Base-by-base conservation (phyloP, 164 flowering plant species). In the Magnolia officinalis region DNA sequence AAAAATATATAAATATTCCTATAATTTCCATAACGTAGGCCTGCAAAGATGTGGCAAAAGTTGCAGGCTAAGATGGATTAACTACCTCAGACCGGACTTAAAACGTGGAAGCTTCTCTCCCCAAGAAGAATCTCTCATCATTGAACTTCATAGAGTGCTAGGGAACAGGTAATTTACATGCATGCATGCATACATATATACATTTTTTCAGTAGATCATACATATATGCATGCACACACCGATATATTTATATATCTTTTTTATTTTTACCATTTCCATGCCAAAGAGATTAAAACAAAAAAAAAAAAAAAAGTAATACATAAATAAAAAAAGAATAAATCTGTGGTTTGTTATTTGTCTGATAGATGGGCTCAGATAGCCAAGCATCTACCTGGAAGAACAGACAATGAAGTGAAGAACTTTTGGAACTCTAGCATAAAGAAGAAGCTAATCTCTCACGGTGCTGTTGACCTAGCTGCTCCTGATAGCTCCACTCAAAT, bases 371-470 rank as follows among this genome's bases (percentile, higher is more conserved):
- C 98, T 67, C 97, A 92, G 74, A 94, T 94, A 77, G 98, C 98
- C 4, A 92, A 87, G 79, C 88, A 90, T 64, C 80, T 94, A 8
- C 97, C 96, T 4, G 97, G 98, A 80, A 92, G 98, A 85, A 92
- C 98, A 75, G 98, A 94, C 75, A 94, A 94, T 75, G 98, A 94
- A 78, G 94, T 94, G 78, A 94, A 94, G 90, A 94, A 94, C 75
- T 92, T 91, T 71, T 94, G 97, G 97, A 92, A 94, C 77, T 92
- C 98, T 64, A 90, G 91, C 87, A 87, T 92, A 21, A 94, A 92
- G 84, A 94, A 90, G 85, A 94, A 88, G 81, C 88, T 91, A 67
- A 50, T 87, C 14, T 81, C 90, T 52, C 83, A 82, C 75, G 80
- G n/a, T 70, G 72, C 51, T 78, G 69, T 26, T 76, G 74, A 68